Conservation (phyloP, 495 filamentous ascomycete species). For the Pyronema omphalodes region DNA sequence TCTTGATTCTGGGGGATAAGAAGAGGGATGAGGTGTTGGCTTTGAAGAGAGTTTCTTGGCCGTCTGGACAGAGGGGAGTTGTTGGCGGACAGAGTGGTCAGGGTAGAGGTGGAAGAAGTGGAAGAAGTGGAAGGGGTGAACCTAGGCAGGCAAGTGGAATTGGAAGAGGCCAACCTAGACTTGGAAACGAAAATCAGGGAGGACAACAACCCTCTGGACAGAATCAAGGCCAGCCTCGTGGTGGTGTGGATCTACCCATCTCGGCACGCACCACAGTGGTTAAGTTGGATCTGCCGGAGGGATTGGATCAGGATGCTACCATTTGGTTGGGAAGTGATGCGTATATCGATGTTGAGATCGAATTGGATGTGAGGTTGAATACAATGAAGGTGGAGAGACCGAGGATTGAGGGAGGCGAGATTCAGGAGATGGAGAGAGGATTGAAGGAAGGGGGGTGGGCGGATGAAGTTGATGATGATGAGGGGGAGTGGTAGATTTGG, state of each 20-base stretch:
- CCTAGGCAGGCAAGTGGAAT: too few species aligned
- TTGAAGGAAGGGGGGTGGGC: not conserved
- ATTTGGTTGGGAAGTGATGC: conserved; percentile 16
- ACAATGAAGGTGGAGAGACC: conserved; percentile 7
- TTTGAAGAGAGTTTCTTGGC: conserved; percentile 72
- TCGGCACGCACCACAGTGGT: conserved; percentile 8
- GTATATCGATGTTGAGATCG: conserved; percentile 18
- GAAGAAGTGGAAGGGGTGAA: not conserved
- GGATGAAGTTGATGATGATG: conserved; percentile 15
- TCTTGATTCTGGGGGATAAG: conserved; percentile 53
- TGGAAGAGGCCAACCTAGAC: too few species aligned
- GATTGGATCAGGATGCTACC: conserved; percentile 11
- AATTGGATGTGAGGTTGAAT: conserved; percentile 12
- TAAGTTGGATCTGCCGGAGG: conserved; percentile 15
- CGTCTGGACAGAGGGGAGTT: conserved; percentile 10
- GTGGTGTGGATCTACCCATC: not conserved
- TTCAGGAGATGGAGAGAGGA: not conserved
- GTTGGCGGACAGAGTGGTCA: not conserved
- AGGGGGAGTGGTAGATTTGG: not conserved
- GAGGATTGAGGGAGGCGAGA: conserved; percentile 12
- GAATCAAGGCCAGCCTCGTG: not conserved
- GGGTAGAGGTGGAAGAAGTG: conserved; percentile 19
- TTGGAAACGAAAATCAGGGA: too few species aligned
- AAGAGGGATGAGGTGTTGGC: conserved; percentile 57
- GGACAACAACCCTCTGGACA: too few species aligned